Evolutionary conservation across 371 early-diverging fungal species (phyloP).

Genomic region (Actinomortierella ambigua): DNA sequence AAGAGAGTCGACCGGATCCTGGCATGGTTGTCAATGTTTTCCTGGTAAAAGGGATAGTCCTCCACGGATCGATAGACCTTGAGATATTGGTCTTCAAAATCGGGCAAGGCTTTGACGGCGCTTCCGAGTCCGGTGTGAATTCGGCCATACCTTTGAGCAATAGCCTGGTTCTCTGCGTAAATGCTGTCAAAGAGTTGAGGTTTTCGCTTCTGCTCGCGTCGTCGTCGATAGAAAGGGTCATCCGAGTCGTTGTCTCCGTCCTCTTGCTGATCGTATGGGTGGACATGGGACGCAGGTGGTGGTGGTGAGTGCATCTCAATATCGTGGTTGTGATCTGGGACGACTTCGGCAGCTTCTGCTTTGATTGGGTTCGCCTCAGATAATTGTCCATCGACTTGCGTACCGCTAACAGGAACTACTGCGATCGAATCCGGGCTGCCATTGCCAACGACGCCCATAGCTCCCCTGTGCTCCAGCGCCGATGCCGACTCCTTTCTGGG

Average conservation of each 20-base stretch:
- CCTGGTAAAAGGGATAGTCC: slow-evolving; percentile 70
- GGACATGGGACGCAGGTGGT: too few relatives aligned
- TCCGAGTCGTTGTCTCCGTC: slow-evolving; percentile 35
- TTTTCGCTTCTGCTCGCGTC: slow-evolving; percentile 23
- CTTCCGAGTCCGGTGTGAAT: slow-evolving; percentile 49
- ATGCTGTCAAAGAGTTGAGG: slow-evolving; percentile 52
- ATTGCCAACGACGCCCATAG: too few relatives aligned
- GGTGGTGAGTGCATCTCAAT: not conserved
- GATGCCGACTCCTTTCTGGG: too few relatives aligned
- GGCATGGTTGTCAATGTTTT: slow-evolving; percentile 45
- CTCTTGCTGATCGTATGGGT: not conserved
- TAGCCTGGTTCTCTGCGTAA: slow-evolving; percentile 60
- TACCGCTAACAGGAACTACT: too few relatives aligned
- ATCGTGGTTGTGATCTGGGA: not conserved
- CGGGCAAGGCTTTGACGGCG: slow-evolving; percentile 2
- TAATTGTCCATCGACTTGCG: too few relatives aligned
- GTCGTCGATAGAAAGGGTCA: slow-evolving; percentile 50
- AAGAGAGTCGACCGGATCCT: slow-evolving; percentile 46
- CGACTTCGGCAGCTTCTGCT: too few relatives aligned
- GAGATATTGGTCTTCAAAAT: slow-evolving; percentile 18
- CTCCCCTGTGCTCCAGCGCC: too few relatives aligned
- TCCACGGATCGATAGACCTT: slow-evolving; percentile 48
- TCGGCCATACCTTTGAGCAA: slow-evolving; percentile 56
- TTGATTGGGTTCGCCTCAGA: too few relatives aligned
- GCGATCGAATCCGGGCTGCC: too few relatives aligned